Evolutionary conservation across 148 eudicot species (phyloP), one percentile per base, ranked within the genome.

Genomic region (Rhododendron williamsianum): DNA sequence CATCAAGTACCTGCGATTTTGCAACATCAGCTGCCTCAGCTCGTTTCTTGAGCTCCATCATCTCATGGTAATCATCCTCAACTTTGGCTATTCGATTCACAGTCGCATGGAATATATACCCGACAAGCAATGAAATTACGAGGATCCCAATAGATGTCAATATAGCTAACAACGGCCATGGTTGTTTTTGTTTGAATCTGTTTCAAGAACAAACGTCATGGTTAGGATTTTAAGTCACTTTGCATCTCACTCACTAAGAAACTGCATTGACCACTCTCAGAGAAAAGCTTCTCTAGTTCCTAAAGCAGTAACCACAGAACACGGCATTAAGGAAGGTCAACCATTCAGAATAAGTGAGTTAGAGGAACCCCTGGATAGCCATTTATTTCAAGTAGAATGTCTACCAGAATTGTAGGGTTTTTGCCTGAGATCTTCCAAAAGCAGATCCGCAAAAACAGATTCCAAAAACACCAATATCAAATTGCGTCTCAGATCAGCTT

Each of bases 21-120:
- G 99, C 99, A 85, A 94, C 88, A 90, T 95, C 99, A 83, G 99
- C 99, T 11, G 95, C 98, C 89, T 92, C 99, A 4, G 99, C 99
- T 73, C 93, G 90, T 85, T 89, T 94, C 87, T 97, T 95, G 79
- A 97, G 96, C 87, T 88, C 94, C 91, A 83, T 91, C 99, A 95
- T 95, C 89, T 91, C 82, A 43, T 89, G 85, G 86, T 84, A 97
- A 81, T 94, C 98, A 89, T 97, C 98, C 90, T 94, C 98, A 80
- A 95, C 98, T 90, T 90, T 95, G 35, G 93, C 92, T 67, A 95
- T 94, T 84, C 98, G 89, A 89, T 93, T 94, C 72, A 95, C 79
- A 18, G 98, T 94, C 83, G 94, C 96, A 87, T 94, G 88, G 86
- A 93, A 86, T 89, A 97, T 97, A 25, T 95, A 90, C 51, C 95